phyloP scores from a whole-genome alignment of 257 asterid species.

The Solanum clarkiae region DNA sequence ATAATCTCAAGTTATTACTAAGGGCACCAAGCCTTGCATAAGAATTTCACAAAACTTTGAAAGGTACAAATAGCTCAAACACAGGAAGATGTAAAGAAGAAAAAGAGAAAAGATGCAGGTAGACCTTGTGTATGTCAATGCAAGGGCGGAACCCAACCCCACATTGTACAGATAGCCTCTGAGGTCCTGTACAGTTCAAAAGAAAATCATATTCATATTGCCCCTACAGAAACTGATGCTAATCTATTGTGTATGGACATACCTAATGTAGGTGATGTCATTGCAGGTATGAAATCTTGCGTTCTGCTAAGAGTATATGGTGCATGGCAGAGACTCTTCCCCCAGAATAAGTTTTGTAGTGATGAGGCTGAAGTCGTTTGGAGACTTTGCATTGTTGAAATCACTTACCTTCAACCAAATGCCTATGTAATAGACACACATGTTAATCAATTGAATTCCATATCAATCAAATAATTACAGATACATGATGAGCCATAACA shows the following conservation, averaged over 20 bases:
- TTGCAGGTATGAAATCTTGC: constrained; percentile 18
- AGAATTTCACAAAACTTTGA: not conserved
- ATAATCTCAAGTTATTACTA: not conserved
- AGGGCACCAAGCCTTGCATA: not conserved
- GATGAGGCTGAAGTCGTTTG: constrained; percentile 17
- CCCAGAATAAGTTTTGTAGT: not conserved
- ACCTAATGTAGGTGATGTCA: constrained; percentile 20
- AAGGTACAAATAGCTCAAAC: not conserved
- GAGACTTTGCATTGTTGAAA: constrained; percentile 35
- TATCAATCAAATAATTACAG: not conserved
- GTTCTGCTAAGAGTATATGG: constrained; percentile 11
- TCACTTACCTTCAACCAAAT: not conserved
- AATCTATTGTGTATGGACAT: not conserved
- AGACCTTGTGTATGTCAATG: constrained; percentile 95
- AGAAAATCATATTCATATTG: not conserved
- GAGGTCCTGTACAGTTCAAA: constrained; percentile 29
- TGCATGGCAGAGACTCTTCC: constrained; percentile 14
- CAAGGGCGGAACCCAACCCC: constrained; percentile 86
- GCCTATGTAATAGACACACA: not conserved
- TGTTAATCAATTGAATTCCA: not conserved
- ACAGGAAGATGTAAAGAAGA: not conserved
- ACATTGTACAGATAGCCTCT: constrained; percentile 34
- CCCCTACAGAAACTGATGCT: not conserved
- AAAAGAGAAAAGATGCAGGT: not conserved
- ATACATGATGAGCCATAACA: not conserved